Percentiles rank a stretch among this genome's conserved stretches.
These are phyloP conservation scores for Gorgonomyces haynaldii DNA, from an alignment of 192 early-diverging fungal genomes.

Conservation along the genomic window DNA sequence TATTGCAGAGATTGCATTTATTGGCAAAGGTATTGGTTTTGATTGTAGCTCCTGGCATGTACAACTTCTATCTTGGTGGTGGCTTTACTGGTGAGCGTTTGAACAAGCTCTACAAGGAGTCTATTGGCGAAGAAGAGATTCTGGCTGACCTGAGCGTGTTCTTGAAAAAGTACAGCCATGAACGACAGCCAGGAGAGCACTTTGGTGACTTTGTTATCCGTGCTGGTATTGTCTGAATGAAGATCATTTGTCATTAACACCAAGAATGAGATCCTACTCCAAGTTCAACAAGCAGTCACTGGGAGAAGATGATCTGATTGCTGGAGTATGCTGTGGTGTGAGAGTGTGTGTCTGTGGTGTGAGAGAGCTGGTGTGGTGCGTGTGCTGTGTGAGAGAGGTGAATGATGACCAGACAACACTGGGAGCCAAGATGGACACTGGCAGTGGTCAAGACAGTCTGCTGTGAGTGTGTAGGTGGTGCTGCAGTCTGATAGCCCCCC, in stretches of 20 bases:
- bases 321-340: too few species aligned
- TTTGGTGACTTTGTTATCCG: slow-evolving; percentile 96
- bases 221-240: slow-evolving; percentile 64
- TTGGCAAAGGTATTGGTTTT: slow-evolving; percentile 57
- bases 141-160: slow-evolving; percentile 62
- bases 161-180: slow-evolving; percentile 66
- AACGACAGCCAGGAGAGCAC: slow-evolving; percentile 59
- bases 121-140: slow-evolving; percentile 80
- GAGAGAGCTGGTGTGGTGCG: too few species aligned
- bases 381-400: too few species aligned
- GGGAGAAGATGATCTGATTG: too few species aligned
- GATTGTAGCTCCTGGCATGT: slow-evolving; percentile 67
- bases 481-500: too few species aligned
- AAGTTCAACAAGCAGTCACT: slow-evolving; percentile 56
- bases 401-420: too few species aligned
- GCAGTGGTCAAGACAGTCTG: too few species aligned
- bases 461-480: too few species aligned
- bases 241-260: too few species aligned
- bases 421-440: too few species aligned
- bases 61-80: slow-evolving; percentile 93
- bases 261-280: slow-evolving; percentile 59
- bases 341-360: too few species aligned
- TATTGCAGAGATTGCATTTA: slow-evolving; percentile 87
- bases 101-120: slow-evolving; percentile 87
- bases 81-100: slow-evolving; percentile 74